phyloP scores from a whole-genome alignment of 768 basidiomycete species.

The Leccinum boreale region DNA sequence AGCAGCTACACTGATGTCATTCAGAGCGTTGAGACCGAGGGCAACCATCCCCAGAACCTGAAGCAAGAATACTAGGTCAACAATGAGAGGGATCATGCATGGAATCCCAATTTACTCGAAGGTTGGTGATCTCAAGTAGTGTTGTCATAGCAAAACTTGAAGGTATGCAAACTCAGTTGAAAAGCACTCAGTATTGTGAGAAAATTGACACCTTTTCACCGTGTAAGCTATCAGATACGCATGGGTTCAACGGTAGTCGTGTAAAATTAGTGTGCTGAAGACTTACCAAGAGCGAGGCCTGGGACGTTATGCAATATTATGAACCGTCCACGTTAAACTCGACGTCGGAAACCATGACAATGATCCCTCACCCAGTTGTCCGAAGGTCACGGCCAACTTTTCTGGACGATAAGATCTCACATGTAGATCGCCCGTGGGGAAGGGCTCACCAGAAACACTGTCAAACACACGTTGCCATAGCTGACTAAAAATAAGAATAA shows the following conservation, averaged over 20 bases:
- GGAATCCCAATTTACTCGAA: conserved; percentile 40
- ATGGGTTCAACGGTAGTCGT: background rate
- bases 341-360: background rate
- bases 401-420: background rate
- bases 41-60: conserved; percentile 48
- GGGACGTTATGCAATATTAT: conserved; percentile 2
- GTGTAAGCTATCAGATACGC: conserved; percentile 38
- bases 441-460: conserved; percentile 42
- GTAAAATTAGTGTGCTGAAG: background rate
- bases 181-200: background rate
- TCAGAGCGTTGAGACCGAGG: conserved; percentile 46
- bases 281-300: conserved; percentile 41
- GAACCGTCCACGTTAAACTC: background rate
- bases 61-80: background rate
- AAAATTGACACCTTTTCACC: conserved; percentile 37
- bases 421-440: background rate
- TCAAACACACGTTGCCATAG: conserved; percentile 46
- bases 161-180: background rate
- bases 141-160: conserved; percentile 40
- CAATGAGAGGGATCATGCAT: background rate
- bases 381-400: conserved; percentile 46
- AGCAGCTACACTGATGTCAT: conserved; percentile 50
- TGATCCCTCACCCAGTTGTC: conserved; percentile 45
- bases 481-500: conserved; percentile 41
- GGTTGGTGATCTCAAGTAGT: conserved; percentile 38